Conservation (phyloP, 352 stramenopile genomes). For the Saprolegnia diclina region DNA sequence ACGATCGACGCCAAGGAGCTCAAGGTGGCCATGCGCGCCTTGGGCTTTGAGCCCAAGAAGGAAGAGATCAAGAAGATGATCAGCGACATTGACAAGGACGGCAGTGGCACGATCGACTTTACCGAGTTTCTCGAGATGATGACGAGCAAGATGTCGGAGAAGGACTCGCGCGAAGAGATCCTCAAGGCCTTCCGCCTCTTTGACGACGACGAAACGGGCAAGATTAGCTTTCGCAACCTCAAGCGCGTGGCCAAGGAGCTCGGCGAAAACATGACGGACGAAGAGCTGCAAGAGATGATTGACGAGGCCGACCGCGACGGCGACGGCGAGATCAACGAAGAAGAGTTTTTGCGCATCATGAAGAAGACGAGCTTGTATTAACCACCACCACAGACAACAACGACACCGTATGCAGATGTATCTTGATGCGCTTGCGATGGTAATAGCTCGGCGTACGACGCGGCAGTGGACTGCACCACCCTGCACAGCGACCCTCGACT, state of each 20-base stretch:
- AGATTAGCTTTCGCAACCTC: slow-evolving; percentile 96
- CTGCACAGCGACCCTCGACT: too few relatives aligned
- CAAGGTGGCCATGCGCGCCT: slow-evolving; percentile 94
- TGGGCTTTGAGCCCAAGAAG: slow-evolving; percentile 96
- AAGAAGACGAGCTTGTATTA: slow-evolving; percentile 90
- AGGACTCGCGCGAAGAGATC: slow-evolving; percentile 95
- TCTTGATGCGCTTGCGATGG: background rate
- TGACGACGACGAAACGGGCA: slow-evolving; percentile 96
- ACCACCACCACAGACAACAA: slow-evolving; percentile 20
- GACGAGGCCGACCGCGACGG: slow-evolving; percentile 93
- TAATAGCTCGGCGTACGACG: too few relatives aligned
- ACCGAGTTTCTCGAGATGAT: slow-evolving; percentile 97
- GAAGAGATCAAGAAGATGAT: slow-evolving; percentile 98
- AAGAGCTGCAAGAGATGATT: slow-evolving; percentile 99
- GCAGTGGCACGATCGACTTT: slow-evolving; percentile 94
- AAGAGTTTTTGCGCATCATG: slow-evolving; percentile 99
- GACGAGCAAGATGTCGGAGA: slow-evolving; percentile 94
- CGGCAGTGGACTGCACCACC: too few relatives aligned
- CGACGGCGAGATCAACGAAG: slow-evolving; percentile 94
- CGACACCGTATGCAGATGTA: background rate
- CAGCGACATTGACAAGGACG: slow-evolving; percentile 94
- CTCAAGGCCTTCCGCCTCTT: slow-evolving; percentile 96
- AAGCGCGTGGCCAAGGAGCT: slow-evolving; percentile 97
- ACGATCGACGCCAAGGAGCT: slow-evolving; percentile 97
- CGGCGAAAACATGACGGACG: slow-evolving; percentile 98